Conservation (phyloP, 805 yeast genomes). For the Phaffomyces antillensis region DNA sequence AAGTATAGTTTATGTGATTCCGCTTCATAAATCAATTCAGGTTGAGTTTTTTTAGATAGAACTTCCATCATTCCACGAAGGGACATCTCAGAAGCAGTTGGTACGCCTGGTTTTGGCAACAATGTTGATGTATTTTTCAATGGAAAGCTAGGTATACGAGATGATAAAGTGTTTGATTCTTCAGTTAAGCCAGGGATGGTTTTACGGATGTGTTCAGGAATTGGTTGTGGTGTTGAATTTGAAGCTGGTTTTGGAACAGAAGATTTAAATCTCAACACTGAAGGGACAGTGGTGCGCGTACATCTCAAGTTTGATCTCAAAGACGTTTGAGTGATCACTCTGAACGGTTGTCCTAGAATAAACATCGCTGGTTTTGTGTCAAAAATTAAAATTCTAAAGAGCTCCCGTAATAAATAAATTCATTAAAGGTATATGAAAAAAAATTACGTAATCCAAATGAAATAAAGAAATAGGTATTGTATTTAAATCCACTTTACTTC, state of each 20-base stretch:
- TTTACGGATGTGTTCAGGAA: conserved; percentile 17
- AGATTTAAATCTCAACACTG: conserved; percentile 6
- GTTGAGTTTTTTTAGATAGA: conserved; percentile 46
- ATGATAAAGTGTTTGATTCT: conserved; percentile 36
- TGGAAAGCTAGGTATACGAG: conserved; percentile 62
- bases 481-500: background rate
- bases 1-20: conserved; percentile 79
- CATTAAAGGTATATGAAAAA: background rate
- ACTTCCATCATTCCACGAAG: conserved; percentile 57
- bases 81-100: conserved; percentile 41
- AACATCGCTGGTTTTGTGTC: background rate
- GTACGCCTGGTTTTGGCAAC: conserved; percentile 72
- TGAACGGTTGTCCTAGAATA: background rate
- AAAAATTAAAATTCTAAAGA: background rate
- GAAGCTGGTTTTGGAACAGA: conserved; percentile 1
- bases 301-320: background rate
- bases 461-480: background rate
- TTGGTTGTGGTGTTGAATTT: conserved; percentile 1
- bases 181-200: conserved; percentile 23
- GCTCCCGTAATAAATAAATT: too few relatives aligned
- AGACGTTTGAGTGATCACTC: background rate
- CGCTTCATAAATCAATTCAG: conserved; percentile 74
- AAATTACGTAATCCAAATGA: background rate
- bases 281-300: background rate
- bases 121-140: conserved; percentile 63